A percentile compares a stretch with the other conserved stretches of the same genome.
Conservation (phyloP, 768 basidiomycete species). For the Lentinus brumalis region DNA sequence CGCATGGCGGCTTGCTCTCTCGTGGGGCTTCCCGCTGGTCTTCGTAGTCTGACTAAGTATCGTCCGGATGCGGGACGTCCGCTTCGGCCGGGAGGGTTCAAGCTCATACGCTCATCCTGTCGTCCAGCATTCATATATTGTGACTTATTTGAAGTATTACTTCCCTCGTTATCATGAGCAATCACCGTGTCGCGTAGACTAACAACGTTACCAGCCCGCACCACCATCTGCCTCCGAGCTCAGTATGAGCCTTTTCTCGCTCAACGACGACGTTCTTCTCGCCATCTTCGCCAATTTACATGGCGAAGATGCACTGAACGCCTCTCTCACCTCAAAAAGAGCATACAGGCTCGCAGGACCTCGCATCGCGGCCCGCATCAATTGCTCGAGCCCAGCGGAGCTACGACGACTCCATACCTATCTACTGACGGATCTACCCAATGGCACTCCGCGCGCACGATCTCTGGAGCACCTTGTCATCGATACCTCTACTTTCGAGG, state of each 20-base stretch:
- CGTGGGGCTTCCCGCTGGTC: too few species aligned
- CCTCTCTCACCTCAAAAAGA: conserved; percentile 1
- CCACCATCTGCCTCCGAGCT: neutral
- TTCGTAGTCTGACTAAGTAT: too few species aligned
- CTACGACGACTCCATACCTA: neutral
- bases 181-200: too few species aligned
- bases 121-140: too few species aligned
- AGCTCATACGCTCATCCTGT: too few species aligned
- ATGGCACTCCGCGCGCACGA: neutral
- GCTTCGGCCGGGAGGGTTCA: too few species aligned
- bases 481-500: neutral
- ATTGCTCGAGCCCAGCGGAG: neutral
- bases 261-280: conserved; percentile 7
- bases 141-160: too few species aligned
- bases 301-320: conserved; percentile 1
- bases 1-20: too few species aligned
- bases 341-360: neutral
- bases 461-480: conserved; percentile 2
- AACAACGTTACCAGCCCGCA: neutral
- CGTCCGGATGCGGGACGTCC: too few species aligned
- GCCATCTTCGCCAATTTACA: neutral
- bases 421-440: neutral
- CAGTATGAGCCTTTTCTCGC: neutral
- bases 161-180: too few species aligned
- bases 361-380: neutral